Base-by-base conservation (phyloP, 2,329 filamentous ascomycete genomes). In the Aureobasidium melanogenum region DNA sequence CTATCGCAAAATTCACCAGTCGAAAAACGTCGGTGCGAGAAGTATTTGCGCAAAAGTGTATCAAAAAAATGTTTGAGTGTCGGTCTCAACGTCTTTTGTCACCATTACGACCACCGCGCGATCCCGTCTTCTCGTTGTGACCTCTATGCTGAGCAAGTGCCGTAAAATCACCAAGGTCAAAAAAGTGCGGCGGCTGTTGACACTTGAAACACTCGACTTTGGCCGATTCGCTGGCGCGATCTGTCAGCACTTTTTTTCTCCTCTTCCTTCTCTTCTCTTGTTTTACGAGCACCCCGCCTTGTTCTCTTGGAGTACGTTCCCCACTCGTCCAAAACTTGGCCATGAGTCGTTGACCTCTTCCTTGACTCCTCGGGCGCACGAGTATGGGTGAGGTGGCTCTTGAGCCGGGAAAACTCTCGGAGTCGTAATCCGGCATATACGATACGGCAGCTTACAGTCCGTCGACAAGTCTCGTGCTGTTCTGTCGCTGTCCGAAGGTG, bases 131-230 rank as follows among this genome's bases (percentile, higher is more conserved):
- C n/a, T n/a, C n/a, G 39, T 59, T 24, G 56, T 46, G n/a, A n/a
- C n/a, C n/a, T n/a, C 22, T 38, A 47, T 41, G 24, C 28, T 57
- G 19, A n/a, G 44, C 30, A 57, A 36, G 24, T 56, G 36, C 51
- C 51, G 39, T 41, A 19, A 28, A 22, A 1, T 47, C 44, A 47
- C 39, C 52, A 47, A 44, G 39, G 54, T 46, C 56, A 50, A 50
- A 26, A 59, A 50, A 22, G n/a, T 22, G 19, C 44, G 32, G 43
- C 44, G 56, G 56, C 56, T 59, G 56, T 59, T 59, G 56, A 50
- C 12, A 38, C 44, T 22, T 60, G 57, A 60, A 52, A 60, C 46
- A 60, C 38, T 44, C 34, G 57, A 51, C 46, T 52, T 52, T 24
- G 26, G 39, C 57, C 38, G 47, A 60, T 60, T 60, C 57, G 57